A percentile compares a stretch with the other conserved stretches of the same genome.
These are phyloP conservation scores for Gossypium australe DNA, from an alignment of 345 rosid species.

Conservation along the genomic window DNA sequence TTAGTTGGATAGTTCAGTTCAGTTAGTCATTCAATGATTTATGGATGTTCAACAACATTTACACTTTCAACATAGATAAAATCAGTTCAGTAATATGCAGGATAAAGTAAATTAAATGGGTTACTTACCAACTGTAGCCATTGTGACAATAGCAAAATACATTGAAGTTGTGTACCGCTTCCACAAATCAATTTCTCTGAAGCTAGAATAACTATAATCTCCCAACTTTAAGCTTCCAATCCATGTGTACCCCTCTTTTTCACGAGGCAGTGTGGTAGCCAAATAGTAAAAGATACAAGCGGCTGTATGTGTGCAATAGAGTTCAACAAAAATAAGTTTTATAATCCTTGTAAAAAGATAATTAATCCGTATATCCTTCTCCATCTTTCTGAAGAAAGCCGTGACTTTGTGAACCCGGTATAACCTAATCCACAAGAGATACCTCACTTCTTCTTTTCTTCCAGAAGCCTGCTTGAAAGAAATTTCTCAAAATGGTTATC, in stretches of 20 bases:
- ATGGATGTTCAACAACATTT: background rate
- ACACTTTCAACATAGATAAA: background rate
- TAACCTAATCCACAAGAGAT: slow-evolving; percentile 71
- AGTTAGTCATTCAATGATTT: too few species aligned
- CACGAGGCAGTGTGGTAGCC: slow-evolving; percentile 68
- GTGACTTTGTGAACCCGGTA: slow-evolving; percentile 56
- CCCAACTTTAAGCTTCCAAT: slow-evolving; percentile 85
- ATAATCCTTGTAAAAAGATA: slow-evolving; percentile 69
- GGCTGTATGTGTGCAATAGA: slow-evolving; percentile 84
- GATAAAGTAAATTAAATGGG: slow-evolving; percentile 3
- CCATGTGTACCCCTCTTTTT: slow-evolving; percentile 78
- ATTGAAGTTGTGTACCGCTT: slow-evolving; percentile 72
- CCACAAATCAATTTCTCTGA: slow-evolving; percentile 74
- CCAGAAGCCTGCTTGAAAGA: slow-evolving; percentile 45
- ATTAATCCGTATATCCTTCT: slow-evolving; percentile 72
- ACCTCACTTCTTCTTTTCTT: slow-evolving; percentile 59
- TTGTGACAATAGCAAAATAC: slow-evolving; percentile 81
- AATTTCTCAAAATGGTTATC: slow-evolving; percentile 1
- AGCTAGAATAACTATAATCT: slow-evolving; percentile 60
- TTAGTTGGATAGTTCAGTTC: too few species aligned
- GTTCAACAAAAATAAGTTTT: slow-evolving; percentile 67
- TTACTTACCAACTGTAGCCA: slow-evolving; percentile 83
- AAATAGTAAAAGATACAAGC: slow-evolving; percentile 84
- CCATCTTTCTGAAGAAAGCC: slow-evolving; percentile 49
- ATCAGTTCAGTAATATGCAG: background rate